Percentiles rank a stretch among this genome's conserved stretches.
Evolutionary conservation across 73 alveolate species (phyloP).

Genomic region (Blepharisma japonicum): DNA sequence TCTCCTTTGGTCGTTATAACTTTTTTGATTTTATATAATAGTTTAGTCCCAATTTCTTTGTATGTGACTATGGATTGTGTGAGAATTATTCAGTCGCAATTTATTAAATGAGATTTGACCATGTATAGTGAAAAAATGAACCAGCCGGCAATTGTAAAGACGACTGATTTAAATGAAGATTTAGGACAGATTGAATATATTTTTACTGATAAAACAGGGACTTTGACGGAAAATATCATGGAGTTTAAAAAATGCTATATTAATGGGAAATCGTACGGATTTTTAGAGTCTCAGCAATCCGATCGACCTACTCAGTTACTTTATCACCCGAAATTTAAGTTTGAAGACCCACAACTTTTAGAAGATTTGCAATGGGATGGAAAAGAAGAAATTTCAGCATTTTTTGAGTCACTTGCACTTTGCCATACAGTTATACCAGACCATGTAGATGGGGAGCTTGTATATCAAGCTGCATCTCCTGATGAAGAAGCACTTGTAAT

Average conservation of each 20-base stretch:
- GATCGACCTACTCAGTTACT: not conserved
- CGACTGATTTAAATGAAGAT: slow-evolving; percentile 56
- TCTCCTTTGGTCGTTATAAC: slow-evolving; percentile 55
- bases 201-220: slow-evolving; percentile 68
- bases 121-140: slow-evolving; percentile 32
- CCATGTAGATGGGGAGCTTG: slow-evolving; percentile 45
- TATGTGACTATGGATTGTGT: slow-evolving; percentile 74
- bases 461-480: slow-evolving; percentile 85
- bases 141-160: slow-evolving; percentile 45
- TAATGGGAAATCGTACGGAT: slow-evolving; percentile 26
- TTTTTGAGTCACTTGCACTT: slow-evolving; percentile 53
- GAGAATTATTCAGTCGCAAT: slow-evolving; percentile 61
- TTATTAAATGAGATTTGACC: slow-evolving; percentile 61
- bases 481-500: slow-evolving; percentile 92
- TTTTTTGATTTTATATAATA: slow-evolving; percentile 64
- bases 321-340: not conserved
- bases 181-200: slow-evolving; percentile 47
- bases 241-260: slow-evolving; percentile 49
- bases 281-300: not conserved
- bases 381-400: slow-evolving; percentile 32
- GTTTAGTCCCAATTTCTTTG: slow-evolving; percentile 83
- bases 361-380: not conserved
- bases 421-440: slow-evolving; percentile 79
- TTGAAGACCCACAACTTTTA: slow-evolving; percentile 10
- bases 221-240: slow-evolving; percentile 67